These are phyloP conservation scores for Yarrowia sp. DNA, from an alignment of 805 yeast genomes.

Conservation along the genomic window DNA sequence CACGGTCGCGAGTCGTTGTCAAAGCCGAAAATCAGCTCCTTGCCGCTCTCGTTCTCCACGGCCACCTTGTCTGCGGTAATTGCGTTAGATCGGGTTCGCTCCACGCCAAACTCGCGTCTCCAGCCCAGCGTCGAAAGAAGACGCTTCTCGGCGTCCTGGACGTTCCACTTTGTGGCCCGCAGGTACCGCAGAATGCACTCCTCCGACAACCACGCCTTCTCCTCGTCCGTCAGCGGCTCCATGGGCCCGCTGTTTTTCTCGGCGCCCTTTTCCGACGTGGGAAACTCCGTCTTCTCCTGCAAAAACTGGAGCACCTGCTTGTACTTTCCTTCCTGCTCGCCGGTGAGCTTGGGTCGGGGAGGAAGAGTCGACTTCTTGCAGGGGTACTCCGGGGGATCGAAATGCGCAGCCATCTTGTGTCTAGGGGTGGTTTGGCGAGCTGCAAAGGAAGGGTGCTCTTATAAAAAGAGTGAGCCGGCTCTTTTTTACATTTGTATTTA, in stretches of 20 bases:
- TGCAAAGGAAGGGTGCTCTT: background rate
- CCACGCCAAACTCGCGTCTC: conserved; percentile 90
- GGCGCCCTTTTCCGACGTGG: conserved; percentile 38
- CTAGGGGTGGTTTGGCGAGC: background rate
- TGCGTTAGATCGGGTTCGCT: conserved; percentile 23
- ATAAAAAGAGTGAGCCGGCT: background rate
- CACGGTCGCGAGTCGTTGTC: conserved; percentile 92
- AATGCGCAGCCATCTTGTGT: conserved; percentile 30
- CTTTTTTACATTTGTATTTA: background rate
- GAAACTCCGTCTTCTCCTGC: conserved; percentile 46
- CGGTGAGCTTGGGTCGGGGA: conserved; percentile 46
- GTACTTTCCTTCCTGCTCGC: conserved; percentile 60
- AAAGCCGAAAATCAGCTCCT: conserved; percentile 85
- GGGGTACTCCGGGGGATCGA: conserved; percentile 56
- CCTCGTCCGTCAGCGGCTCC: conserved; percentile 47
- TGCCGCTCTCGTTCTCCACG: conserved; percentile 84
- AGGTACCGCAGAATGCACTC: conserved; percentile 89
- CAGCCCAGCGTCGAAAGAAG: conserved; percentile 77
- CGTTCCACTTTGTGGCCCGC: conserved; percentile 91
- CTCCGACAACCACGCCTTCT: conserved; percentile 88
- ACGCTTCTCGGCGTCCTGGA: conserved; percentile 66
- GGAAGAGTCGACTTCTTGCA: conserved; percentile 54
- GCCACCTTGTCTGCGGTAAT: conserved; percentile 41
- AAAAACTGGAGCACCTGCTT: conserved; percentile 58
- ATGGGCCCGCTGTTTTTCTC: conserved; percentile 43